Evolutionary conservation across 1,284 basidiomycete genomes (phyloP).

Genomic region (Boletus putidus): DNA sequence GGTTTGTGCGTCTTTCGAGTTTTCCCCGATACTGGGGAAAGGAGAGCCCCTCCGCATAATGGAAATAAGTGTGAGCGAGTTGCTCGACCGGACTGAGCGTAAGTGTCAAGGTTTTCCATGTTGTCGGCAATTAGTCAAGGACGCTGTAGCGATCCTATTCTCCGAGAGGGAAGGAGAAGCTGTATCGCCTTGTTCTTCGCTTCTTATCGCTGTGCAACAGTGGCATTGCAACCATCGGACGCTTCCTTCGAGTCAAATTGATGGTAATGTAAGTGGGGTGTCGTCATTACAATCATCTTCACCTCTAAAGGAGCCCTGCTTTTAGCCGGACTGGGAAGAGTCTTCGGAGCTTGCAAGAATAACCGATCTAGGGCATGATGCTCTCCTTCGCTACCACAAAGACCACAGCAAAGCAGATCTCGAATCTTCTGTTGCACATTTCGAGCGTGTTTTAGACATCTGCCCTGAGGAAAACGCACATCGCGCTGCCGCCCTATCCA

Average conservation of each 20-base stretch:
- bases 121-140: no score
- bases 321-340: neutral
- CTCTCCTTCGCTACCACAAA: neutral
- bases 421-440: conserved; percentile 5
- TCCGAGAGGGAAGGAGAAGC: neutral
- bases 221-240: neutral
- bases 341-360: neutral
- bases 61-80: neutral
- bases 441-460: neutral
- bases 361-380: conserved; percentile 7
- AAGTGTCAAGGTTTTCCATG: neutral
- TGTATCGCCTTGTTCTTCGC: neutral
- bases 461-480: neutral
- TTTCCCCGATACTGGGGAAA: conserved; percentile 13
- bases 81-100: conserved; percentile 3
- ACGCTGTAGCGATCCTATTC: neutral
- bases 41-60: conserved; percentile 10
- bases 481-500: conserved; percentile 9
- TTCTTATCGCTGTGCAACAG: no score
- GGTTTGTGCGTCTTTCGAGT: conserved; percentile 20
- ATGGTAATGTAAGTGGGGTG: neutral
- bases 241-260: no score
- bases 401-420: neutral
- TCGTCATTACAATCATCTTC: no score
- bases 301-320: neutral